A percentile compares a stretch with the other conserved stretches of the same genome.
These are phyloP conservation scores for Gaillardinia entomophila DNA, from an alignment of 805 yeast genomes.

Conservation along the genomic window DNA sequence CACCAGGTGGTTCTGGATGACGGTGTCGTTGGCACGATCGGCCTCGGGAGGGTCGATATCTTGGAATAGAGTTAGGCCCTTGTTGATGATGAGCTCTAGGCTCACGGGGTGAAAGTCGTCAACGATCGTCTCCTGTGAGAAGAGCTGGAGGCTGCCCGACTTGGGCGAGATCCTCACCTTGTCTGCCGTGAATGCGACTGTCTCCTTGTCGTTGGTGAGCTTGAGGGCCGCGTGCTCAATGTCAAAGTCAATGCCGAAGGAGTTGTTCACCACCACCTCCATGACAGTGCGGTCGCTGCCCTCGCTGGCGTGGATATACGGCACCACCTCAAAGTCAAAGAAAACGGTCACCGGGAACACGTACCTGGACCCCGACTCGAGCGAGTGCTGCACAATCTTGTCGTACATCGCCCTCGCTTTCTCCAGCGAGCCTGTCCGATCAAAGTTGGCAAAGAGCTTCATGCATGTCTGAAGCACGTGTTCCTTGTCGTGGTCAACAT, in stretches of 20 bases:
- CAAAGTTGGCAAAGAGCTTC: conserved; percentile 30
- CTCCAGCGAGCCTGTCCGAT: neutral
- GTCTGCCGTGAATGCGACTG: neutral
- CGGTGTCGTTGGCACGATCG: conserved; percentile 4
- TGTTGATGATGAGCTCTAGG: neutral
- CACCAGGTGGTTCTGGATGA: conserved; percentile 2
- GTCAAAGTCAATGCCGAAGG: conserved; percentile 16
- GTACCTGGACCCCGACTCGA: conserved; percentile 10
- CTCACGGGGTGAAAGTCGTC: neutral
- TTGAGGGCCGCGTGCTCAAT: conserved; percentile 15
- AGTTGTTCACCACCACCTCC: conserved; percentile 25
- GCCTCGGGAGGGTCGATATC: neutral
- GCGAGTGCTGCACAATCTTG: conserved; percentile 12
- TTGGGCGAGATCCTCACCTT: no score
- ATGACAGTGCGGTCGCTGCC: conserved; percentile 31
- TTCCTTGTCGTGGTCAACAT: conserved; percentile 18
- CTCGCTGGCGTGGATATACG: conserved; percentile 25
- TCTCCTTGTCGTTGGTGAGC: conserved; percentile 12
- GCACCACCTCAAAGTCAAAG: conserved; percentile 29
- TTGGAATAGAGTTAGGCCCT: neutral
- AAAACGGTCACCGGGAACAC: conserved; percentile 28
- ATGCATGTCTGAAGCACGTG: conserved; percentile 36
- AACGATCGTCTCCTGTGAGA: neutral
- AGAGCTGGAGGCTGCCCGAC: neutral
- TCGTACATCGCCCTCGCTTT: conserved; percentile 7